These are phyloP conservation scores for Psidium guajava DNA, from an alignment of 345 rosid species.

Conservation along the genomic window DNA sequence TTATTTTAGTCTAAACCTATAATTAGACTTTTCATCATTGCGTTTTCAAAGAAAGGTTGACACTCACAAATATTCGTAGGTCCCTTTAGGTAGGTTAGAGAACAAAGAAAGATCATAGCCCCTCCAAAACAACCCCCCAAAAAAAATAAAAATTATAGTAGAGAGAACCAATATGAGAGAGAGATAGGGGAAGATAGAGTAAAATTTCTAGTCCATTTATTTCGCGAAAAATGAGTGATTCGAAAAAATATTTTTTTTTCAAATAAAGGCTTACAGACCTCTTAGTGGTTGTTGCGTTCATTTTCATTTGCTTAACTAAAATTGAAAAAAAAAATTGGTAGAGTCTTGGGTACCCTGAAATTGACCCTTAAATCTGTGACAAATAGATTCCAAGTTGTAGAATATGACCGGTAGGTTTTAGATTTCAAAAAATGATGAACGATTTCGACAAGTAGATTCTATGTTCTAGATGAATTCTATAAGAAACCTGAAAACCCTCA, in stretches of 20 bases:
- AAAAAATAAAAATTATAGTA: not conserved
- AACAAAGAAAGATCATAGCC: not conserved
- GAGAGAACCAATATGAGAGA: not conserved
- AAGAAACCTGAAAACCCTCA: too few relatives aligned
- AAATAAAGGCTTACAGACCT: not conserved
- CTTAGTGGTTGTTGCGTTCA: too few relatives aligned
- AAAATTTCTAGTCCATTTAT: not conserved
- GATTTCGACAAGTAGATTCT: too few relatives aligned
- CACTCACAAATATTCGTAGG: not conserved
- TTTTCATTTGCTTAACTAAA: too few relatives aligned
- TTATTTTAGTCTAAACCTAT: not conserved
- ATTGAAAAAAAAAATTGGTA: too few relatives aligned
- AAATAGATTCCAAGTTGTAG: too few relatives aligned
- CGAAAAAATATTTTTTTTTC: not conserved
- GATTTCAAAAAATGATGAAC: too few relatives aligned
- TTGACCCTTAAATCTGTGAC: too few relatives aligned
- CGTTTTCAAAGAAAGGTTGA: not conserved
- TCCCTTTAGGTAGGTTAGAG: not conserved
- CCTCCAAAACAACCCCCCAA: not conserved
- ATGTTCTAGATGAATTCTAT: too few relatives aligned
- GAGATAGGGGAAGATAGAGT: too few relatives aligned
- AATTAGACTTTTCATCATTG: not conserved
- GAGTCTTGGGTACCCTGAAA: too few relatives aligned
- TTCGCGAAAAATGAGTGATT: not conserved
- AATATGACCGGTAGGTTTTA: too few relatives aligned